Percentiles rank a stretch among this genome's conserved stretches.
Conservation (phyloP, 257 asterid species). For the Gentiana straminea region DNA sequence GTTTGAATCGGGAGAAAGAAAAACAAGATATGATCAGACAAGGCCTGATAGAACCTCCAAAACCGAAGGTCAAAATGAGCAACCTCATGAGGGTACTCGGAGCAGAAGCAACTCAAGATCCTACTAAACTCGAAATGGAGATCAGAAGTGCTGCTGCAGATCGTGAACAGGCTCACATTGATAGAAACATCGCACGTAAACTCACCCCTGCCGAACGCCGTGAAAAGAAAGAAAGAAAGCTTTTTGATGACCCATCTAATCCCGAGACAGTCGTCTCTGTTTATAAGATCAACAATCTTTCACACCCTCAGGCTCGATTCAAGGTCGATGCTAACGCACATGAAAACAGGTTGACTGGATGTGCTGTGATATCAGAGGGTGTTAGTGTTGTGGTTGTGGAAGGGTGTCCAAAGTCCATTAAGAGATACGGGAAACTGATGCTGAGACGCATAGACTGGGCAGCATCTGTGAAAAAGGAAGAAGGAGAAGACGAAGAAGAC, state of each 20-base stretch:
- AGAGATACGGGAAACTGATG: conserved; percentile 81
- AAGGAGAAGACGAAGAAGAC: conserved; percentile 31
- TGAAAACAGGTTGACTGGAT: conserved; percentile 68
- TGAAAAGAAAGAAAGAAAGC: conserved; percentile 82
- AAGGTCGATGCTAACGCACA: conserved; percentile 81
- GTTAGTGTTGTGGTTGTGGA: conserved; percentile 71
- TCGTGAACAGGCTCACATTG: conserved; percentile 95
- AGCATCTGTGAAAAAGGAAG: conserved; percentile 48
- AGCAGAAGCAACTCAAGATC: conserved; percentile 96
- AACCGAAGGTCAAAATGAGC: conserved; percentile 91
- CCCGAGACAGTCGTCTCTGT: conserved; percentile 57
- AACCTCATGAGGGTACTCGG: conserved; percentile 95
- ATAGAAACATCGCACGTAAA: conserved; percentile 80
- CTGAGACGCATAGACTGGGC: conserved; percentile 80
- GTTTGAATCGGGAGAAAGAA: conserved; percentile 78
- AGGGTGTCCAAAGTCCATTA: conserved; percentile 71
- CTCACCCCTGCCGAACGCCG: conserved; percentile 96
- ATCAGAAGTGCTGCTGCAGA: conserved; percentile 93
- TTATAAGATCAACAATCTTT: conserved; percentile 63
- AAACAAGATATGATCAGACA: conserved; percentile 91
- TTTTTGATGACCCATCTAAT: conserved; percentile 48
- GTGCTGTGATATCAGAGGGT: conserved; percentile 69
- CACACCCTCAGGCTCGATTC: conserved; percentile 78
- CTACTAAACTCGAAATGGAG: conserved; percentile 91
- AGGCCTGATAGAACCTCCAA: conserved; percentile 84